These are phyloP conservation scores for Grosmannia huntii DNA, from an alignment of 2,329 filamentous ascomycete species.

Conservation along the genomic window DNA sequence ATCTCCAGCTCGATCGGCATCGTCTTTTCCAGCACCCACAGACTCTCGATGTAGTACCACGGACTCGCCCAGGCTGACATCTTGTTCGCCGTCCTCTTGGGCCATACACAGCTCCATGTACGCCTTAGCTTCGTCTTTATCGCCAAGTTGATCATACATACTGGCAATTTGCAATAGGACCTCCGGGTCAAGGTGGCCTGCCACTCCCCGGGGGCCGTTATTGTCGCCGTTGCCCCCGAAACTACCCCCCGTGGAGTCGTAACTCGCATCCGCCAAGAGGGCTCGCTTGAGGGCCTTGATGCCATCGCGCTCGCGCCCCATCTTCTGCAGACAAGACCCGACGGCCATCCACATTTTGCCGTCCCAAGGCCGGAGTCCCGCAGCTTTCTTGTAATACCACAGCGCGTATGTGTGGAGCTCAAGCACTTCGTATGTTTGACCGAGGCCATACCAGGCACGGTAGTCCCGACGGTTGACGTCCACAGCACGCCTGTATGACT, in stretches of 20 bases:
- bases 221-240: conserved; percentile 36
- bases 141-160: conserved; percentile 72
- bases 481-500: conserved; percentile 88
- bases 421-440: conserved; percentile 92
- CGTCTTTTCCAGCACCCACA: conserved; percentile 5
- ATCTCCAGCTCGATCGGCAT: conserved; percentile 23
- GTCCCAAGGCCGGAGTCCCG: conserved; percentile 85
- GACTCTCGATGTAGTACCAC: conserved; percentile 45
- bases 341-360: conserved; percentile 99
- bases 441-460: conserved; percentile 93
- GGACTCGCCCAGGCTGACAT: conserved; percentile 30
- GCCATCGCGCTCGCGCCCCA: conserved; percentile 74
- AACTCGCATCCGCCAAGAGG: conserved; percentile 75
- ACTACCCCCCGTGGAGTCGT: conserved; percentile 47
- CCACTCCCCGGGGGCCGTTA: conserved; percentile 27
- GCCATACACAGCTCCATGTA: conserved; percentile 96
- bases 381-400: conserved; percentile 95
- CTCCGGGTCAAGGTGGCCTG: conserved; percentile 68
- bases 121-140: conserved; percentile 67
- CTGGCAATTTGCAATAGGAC: conserved; percentile 79
- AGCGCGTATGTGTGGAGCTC: conserved; percentile 97
- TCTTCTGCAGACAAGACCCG: conserved; percentile 80
- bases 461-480: conserved; percentile 95
- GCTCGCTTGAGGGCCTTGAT: conserved; percentile 94
- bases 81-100: conserved; percentile 64